These are phyloP conservation scores for Cladosporium sp. DNA, from an alignment of 2,329 filamentous ascomycete genomes.

Conservation along the genomic window DNA sequence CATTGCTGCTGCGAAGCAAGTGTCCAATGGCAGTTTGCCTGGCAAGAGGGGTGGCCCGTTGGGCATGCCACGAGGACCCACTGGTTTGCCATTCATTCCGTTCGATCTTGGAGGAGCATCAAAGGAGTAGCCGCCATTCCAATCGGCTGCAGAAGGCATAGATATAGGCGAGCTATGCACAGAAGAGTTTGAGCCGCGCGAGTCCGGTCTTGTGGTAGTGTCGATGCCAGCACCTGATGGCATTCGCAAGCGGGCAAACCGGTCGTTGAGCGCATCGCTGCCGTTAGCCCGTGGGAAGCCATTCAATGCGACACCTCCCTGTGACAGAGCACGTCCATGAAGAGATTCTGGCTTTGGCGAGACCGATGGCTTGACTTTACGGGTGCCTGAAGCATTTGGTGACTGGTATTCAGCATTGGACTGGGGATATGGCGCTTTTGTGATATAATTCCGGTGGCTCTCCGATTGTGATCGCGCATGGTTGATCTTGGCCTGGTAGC, in stretches of 20 bases:
- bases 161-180: constrained; percentile 37
- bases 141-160: constrained; percentile 48
- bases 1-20: constrained; percentile 56
- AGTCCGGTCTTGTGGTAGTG: constrained; percentile 29
- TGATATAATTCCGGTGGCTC: constrained; percentile 23
- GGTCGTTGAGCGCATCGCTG: constrained; percentile 48
- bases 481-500: constrained; percentile 18
- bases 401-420: constrained; percentile 14
- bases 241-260: constrained; percentile 36
- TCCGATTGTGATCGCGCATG: constrained; percentile 26
- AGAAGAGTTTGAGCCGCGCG: constrained; percentile 33
- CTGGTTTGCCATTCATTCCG: constrained; percentile 32
- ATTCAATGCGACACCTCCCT: constrained; percentile 35
- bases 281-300: constrained; percentile 35
- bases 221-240: constrained; percentile 21
- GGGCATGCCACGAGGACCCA: constrained; percentile 59
- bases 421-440: constrained; percentile 21
- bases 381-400: constrained; percentile 21
- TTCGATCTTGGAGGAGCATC: constrained; percentile 26
- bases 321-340: constrained; percentile 60
- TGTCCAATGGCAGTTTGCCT: constrained; percentile 53
- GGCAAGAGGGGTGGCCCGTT: constrained; percentile 39
- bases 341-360: constrained; percentile 67
- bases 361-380: constrained; percentile 34
- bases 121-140: constrained; percentile 29